phyloP scores from a whole-genome alignment of 2,329 filamentous ascomycete genomes.

The Colletotrichum somersetense region DNA sequence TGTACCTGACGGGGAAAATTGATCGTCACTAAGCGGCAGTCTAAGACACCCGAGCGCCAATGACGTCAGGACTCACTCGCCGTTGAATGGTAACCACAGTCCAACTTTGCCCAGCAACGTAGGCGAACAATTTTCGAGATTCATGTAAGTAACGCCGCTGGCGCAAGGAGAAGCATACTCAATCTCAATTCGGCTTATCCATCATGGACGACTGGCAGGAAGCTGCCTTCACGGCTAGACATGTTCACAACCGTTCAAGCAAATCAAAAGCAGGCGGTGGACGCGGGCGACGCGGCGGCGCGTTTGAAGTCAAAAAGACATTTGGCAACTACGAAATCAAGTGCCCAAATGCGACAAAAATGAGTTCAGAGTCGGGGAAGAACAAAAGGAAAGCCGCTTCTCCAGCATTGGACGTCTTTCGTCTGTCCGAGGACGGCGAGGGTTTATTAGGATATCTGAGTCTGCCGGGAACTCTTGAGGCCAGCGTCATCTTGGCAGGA shows the following conservation, averaged over 20 bases:
- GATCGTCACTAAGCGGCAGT: no score
- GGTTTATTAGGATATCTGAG: slow-evolving; percentile 11
- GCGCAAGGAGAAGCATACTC: rapidly evolving
- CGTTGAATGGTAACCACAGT: background rate
- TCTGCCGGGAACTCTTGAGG: slow-evolving; percentile 16
- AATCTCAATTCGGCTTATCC: no score
- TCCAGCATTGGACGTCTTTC: slow-evolving; percentile 21
- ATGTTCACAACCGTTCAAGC: slow-evolving; percentile 28
- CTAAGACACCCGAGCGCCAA: background rate
- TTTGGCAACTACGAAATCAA: slow-evolving; percentile 33
- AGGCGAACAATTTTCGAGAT: no score
- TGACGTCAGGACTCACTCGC: slow-evolving; percentile 1
- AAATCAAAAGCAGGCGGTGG: background rate
- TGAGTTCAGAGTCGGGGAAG: rapidly evolving
- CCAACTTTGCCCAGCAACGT: background rate
- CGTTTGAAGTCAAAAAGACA: slow-evolving; percentile 29
- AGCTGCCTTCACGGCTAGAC: slow-evolving; percentile 23
- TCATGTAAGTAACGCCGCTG: no score
- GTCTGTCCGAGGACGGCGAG: slow-evolving; percentile 28
- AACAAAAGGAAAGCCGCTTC: background rate
- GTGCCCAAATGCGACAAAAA: slow-evolving; percentile 1
- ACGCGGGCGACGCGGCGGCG: slow-evolving; percentile 10
- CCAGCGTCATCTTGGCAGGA: slow-evolving; percentile 20
- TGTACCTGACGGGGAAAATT: no score
- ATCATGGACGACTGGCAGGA: slow-evolving; percentile 38